Evolutionary conservation across 306 rosid species (phyloP).

Genomic region (Vigna unguiculata): DNA sequence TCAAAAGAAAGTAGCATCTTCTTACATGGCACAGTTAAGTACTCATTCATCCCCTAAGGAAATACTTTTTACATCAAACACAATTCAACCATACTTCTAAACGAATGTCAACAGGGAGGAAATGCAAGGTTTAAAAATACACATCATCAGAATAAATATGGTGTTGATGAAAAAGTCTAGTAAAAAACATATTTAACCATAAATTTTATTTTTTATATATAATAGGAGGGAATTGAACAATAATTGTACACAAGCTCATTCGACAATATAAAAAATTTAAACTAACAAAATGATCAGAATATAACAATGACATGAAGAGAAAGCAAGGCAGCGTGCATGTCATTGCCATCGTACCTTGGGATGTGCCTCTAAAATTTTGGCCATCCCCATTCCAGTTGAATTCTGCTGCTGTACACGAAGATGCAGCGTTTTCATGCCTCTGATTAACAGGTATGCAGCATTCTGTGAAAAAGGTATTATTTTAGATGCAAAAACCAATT

Average conservation of each 20-base stretch:
- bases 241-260: background rate
- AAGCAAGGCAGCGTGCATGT: background rate
- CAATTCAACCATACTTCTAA: background rate
- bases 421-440: slow-evolving; percentile 98
- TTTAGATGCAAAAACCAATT: slow-evolving; percentile 29
- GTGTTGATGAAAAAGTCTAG: background rate
- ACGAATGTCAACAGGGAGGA: background rate
- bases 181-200: slow-evolving; percentile 21
- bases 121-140: background rate
- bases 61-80: background rate
- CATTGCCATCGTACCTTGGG: slow-evolving; percentile 70
- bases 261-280: background rate
- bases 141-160: background rate
- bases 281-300: background rate
- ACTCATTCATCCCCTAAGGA: background rate
- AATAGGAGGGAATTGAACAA: background rate
- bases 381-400: slow-evolving; percentile 82
- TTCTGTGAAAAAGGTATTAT: slow-evolving; percentile 59
- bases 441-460: slow-evolving; percentile 93
- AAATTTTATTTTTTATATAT: slow-evolving; percentile 2
- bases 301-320: background rate
- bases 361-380: slow-evolving; percentile 94
- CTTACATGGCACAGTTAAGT: background rate
- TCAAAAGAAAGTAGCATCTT: background rate
- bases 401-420: slow-evolving; percentile 97